Base-by-base conservation (phyloP, 352 stramenopile genomes). In the Phytophthora pluvialis region DNA sequence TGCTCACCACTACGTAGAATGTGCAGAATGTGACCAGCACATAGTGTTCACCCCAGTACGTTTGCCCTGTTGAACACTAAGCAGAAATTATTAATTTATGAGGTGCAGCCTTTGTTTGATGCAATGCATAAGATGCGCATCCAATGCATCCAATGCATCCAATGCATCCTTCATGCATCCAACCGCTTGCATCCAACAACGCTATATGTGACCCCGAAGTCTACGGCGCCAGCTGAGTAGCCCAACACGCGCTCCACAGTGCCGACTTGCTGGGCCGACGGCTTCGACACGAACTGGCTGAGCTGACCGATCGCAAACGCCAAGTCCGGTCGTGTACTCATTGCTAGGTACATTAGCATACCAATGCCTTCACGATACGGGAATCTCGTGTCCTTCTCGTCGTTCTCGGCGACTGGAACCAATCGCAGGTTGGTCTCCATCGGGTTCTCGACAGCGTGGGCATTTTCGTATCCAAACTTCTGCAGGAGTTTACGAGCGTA, bases 231-330 rank as follows among this genome's bases (percentile, higher is more conserved):
- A 3, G 36, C 50, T 26, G 39, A 26, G 31, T 58, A 58, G 1
- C 40, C 29, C 6, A 60, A 16, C 2, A 51, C 52, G 15, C n/a
- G 29, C 16, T 60, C 45, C 8, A 51, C 2, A 5, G 52, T 15
- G 15, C 31, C 33, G 36, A 59, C 21, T 42, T 67, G 32, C 42
- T 48, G 47, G 3, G 25, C 15, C 1, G 21, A 48, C 5, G 50
- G 25, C 11, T 33, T 12, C 5, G n/a, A 8, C 13, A 58, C 50
- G 5, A 58, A 58, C 1, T 58, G 42, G 33, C 70, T 75, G 1
- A 75, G 11, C 12, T 52, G 56, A 5, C 55, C 55, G 1, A 78
- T 0, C 15, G 49, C n/a, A 45, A 57, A 73, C 0, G 53, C 59
- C 4, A 73, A 29, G n/a, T 73, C 59, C 1, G 58, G 40, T 11